Conservation (phyloP, 177 flowering plant genomes). For the Vitis hybrid region DNA sequence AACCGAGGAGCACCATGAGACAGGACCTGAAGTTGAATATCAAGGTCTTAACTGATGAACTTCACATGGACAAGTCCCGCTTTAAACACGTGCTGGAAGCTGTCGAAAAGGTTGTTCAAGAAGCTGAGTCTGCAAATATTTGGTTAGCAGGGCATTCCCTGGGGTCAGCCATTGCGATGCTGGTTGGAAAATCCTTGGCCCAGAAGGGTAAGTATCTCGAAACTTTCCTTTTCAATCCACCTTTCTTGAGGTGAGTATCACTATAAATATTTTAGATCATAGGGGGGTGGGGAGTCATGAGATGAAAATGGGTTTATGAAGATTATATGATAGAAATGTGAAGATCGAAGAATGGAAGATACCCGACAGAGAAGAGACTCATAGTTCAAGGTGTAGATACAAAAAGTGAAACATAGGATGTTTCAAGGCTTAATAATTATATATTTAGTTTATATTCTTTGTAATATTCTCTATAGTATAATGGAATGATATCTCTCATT, state of each 20-base stretch:
- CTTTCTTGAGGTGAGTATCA: conserved; percentile 17
- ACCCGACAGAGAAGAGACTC: no score
- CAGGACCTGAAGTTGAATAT: conserved; percentile 28
- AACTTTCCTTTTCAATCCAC: conserved; percentile 38
- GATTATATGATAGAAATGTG: no score
- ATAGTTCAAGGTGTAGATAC: no score
- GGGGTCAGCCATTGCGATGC: conserved; percentile 39
- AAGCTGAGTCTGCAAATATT: conserved; percentile 14
- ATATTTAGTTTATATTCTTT: no score
- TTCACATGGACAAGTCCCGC: conserved; percentile 15
- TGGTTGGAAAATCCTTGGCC: conserved; percentile 26
- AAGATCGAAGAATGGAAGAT: no score
- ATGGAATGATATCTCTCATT: no score
- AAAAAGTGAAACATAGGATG: no score
- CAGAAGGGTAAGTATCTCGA: conserved; percentile 15
- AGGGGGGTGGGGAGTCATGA: no score
- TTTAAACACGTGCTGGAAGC: conserved; percentile 19
- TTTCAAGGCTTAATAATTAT: no score
- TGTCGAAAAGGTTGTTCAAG: conserved; percentile 5
- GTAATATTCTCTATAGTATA: no score
- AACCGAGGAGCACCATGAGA: not conserved
- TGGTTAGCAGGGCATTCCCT: conserved; percentile 45
- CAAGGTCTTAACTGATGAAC: conserved; percentile 15
- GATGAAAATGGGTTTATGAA: no score
- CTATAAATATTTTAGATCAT: no score